Base-by-base conservation (phyloP, 345 rosid genomes). In the Lepidium sativum region DNA sequence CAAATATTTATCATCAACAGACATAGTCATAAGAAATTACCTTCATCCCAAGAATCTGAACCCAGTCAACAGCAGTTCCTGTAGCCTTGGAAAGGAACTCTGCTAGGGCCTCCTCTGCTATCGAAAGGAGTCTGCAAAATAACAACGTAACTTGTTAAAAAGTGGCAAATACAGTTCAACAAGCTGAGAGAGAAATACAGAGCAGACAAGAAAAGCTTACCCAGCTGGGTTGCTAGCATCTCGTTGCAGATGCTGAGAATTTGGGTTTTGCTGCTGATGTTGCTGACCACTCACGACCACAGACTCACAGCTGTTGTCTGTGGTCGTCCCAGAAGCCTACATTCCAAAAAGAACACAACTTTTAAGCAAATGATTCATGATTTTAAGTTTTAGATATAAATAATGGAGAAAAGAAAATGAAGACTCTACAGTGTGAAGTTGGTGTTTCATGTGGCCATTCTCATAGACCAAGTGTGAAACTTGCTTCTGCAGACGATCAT, bases 1-100 rank as follows among this genome's bases (percentile, higher is more conserved):
- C 37, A 52, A 27, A 27, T 27, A 5, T 27, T 27, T 27, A 27
- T 7, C 21, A 13, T 38, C 21, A 52, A 27, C 25, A 62, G 14
- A n/a, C n/a, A 27, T 8, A 58, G 34, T 8, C 33, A 10, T 23
- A 71, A 8, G 39, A 48, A 33, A 33, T 6, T 70, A 87, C 99
- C 99, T 95, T 95, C 99, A 91, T 95, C 91, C 99, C 98, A 86
- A 98, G 99, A 97, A 91, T 95, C 83, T 95, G 99, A 77, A 95
- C 91, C 99, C 99, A 95, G 97, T 95, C 99, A 53, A 95, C 94
- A 77, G 99, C 98, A 75, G 99, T 95, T 87, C 99, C 99, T 83
- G 98, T 95, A 73, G 99, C 99, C 99, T 95, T 95, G 68, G 99
- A 95, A 86, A 95, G 96, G 91, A 91, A 95, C 90, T 95, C 98